Percentiles rank a stretch among this genome's conserved stretches.
Evolutionary conservation across 768 basidiomycete genomes (phyloP).

Genomic region (Russula ochroleuca): DNA sequence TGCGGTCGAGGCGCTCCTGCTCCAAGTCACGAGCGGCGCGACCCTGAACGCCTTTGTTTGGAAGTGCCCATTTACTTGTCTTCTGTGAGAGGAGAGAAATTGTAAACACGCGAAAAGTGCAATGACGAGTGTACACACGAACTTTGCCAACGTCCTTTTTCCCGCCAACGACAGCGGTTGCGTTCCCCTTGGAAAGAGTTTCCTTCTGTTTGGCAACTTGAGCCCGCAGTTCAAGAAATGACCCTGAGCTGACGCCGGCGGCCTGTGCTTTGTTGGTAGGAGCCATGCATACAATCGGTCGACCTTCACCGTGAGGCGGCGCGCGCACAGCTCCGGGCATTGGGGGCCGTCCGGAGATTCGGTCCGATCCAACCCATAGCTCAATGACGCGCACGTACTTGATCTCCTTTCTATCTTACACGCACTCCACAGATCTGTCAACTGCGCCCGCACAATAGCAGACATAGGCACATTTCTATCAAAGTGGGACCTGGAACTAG

Average conservation of each 20-base stretch:
- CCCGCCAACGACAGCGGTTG: constrained; percentile 51
- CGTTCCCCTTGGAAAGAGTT: constrained; percentile 58
- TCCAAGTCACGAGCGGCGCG: constrained; percentile 67
- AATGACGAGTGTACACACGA: constrained; percentile 16
- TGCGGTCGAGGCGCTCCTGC: constrained; percentile 61
- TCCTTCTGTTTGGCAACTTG: constrained; percentile 51
- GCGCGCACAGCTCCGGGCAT: not conserved
- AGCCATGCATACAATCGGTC: constrained; percentile 36
- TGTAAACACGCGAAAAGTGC: not conserved
- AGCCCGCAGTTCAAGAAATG: constrained; percentile 79
- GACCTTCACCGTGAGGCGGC: not conserved
- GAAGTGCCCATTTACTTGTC: constrained; percentile 68
- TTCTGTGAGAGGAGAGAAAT: constrained; percentile 45
- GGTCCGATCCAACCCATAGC: constrained; percentile 1
- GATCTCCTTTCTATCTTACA: not conserved
- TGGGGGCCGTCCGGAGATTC: not conserved
- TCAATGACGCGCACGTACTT: not conserved
- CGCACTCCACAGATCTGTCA: not conserved
- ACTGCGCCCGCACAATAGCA: not conserved
- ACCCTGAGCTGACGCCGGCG: constrained; percentile 64
- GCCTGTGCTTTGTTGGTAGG: constrained; percentile 59
- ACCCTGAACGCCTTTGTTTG: constrained; percentile 66
- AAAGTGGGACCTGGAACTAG: not conserved
- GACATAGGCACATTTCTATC: not conserved
- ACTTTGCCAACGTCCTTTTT: constrained; percentile 67